Evolutionary conservation across 1,139 yeast species (phyloP), one percentile per base, ranked within the genome.

Genomic region (Suhomyces panamericanus): DNA sequence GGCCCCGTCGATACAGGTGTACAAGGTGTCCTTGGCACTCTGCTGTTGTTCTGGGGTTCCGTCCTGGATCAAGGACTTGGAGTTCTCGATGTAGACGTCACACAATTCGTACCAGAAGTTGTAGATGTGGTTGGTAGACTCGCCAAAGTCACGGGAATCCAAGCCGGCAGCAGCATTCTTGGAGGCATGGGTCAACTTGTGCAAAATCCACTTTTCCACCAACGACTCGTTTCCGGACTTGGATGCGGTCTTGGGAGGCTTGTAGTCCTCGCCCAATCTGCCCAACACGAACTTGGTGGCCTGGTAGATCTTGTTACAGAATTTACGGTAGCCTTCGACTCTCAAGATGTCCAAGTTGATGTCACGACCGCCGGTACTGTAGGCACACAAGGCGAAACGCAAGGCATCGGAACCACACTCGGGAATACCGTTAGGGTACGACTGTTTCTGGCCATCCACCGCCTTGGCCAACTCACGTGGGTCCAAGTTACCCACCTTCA

Each of bases 321-420:
- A 93, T 79, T 93, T 93, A 74, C 99, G 83, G 84, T 93, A 93
- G 62, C 99, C 99, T 67, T 95, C 99, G 56, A 93, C 96, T 75
- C 99, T 87, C 67, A 90, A 77, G 60, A 93, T 90, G 66, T 93
- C 98, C 66, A 93, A 80, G 73, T 93, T 93, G 68, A 93, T 93
- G 64, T 93, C 99, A 73, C 98, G 85, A 59, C 97, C 98, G 73
- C 99, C 99, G 46, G 99, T 91, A 42, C 96, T 86, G 76, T 93
- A 93, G 45, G 98, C 97, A 81, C 99, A 93, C 56, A 93, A 80
- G 22, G 99, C 98, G 66, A 93, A 93, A 75, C 99, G 85, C 73
- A 93, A 76, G 35, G 99, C 99, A 70, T 93, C 99, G 43, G 98
- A 91, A 76, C 99, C 99, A 80, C 99, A 93, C 73, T 93, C 96